phyloP scores from a whole-genome alignment of 108 stramenopile genomes.

The Skeletonema potamos region DNA sequence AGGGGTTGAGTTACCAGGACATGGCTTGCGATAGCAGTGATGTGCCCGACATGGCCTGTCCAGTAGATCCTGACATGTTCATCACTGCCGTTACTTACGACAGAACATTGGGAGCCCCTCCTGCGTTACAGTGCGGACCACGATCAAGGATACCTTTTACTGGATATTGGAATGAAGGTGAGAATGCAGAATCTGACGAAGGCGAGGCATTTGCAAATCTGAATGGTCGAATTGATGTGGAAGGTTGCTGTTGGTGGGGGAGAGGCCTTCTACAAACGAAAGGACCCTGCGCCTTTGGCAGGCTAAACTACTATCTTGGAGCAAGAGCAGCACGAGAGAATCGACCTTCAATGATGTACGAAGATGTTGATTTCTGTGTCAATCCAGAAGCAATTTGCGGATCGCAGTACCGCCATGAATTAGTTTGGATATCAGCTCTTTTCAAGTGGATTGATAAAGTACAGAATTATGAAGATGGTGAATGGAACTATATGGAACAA shows the following conservation, averaged over 20 bases:
- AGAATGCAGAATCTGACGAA: slow-evolving; percentile 13
- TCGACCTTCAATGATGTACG: slow-evolving; percentile 11
- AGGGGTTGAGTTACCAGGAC: slow-evolving; percentile 16
- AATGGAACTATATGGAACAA: slow-evolving; percentile 29
- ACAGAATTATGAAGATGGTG: slow-evolving; percentile 22
- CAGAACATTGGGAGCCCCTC: slow-evolving; percentile 13
- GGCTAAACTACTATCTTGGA: slow-evolving; percentile 40
- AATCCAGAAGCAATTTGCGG: slow-evolving; percentile 37
- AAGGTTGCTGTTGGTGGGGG: slow-evolving; percentile 51
- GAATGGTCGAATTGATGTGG: slow-evolving; percentile 28
- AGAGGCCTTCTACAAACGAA: slow-evolving; percentile 41
- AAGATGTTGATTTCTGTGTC: slow-evolving; percentile 24
- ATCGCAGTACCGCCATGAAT: slow-evolving; percentile 2
- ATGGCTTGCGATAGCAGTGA: slow-evolving; percentile 7
- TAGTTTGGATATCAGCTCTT: slow-evolving; percentile 35
- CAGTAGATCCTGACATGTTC: slow-evolving; percentile 20
- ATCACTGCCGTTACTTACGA: slow-evolving; percentile 31
- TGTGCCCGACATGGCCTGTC: slow-evolving; percentile 25
- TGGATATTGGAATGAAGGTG: slow-evolving; percentile 17
- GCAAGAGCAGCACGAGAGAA: slow-evolving; percentile 18
- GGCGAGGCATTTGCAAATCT: slow-evolving; percentile 23
- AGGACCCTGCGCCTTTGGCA: slow-evolving; percentile 33
- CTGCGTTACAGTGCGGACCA: slow-evolving; percentile 30
- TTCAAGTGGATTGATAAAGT: slow-evolving; percentile 38
- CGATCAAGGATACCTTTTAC: slow-evolving; percentile 12